These are phyloP conservation scores for Phytophthora brassicae DNA, from an alignment of 352 stramenopile genomes.

Conservation along the genomic window DNA sequence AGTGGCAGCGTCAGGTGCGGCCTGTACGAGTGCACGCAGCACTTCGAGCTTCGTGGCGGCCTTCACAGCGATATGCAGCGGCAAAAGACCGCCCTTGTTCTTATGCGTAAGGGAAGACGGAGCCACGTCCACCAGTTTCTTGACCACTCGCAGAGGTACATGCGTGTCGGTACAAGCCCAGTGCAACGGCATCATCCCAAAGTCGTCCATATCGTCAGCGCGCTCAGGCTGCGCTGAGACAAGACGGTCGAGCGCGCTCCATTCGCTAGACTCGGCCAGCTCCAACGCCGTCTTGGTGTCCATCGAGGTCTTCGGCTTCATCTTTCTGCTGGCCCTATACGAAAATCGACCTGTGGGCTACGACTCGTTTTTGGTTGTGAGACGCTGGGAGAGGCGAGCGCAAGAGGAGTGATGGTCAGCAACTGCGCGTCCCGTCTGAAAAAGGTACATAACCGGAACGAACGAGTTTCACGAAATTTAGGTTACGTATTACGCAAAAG, in stretches of 20 bases:
- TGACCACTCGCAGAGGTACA: conserved; percentile 64
- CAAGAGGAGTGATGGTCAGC: conserved; percentile 24
- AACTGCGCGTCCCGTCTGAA: conserved; percentile 23
- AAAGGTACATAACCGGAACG: conserved; percentile 15
- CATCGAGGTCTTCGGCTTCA: conserved; percentile 27
- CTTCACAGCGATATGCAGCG: conserved; percentile 85
- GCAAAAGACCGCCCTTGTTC: conserved; percentile 79
- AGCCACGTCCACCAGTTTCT: conserved; percentile 66
- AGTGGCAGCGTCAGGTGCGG: conserved; percentile 37
- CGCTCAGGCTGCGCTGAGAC: conserved; percentile 47
- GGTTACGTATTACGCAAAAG: too few species aligned
- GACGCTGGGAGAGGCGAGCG: conserved; percentile 22
- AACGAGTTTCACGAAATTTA: conserved; percentile 4
- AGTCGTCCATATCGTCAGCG: conserved; percentile 82
- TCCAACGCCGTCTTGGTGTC: conserved; percentile 58
- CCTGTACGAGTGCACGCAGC: conserved; percentile 51
- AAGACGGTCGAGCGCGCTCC: conserved; percentile 64
- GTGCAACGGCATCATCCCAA: conserved; percentile 85
- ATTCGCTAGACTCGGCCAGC: conserved; percentile 73
- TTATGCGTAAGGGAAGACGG: conserved; percentile 52
- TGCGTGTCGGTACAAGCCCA: conserved; percentile 80
- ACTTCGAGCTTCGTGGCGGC: conserved; percentile 70
- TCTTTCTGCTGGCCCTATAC: too few species aligned
- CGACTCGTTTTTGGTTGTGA: conserved; percentile 33
- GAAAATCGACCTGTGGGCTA: conserved; percentile 6